Percentiles rank a stretch among this genome's conserved stretches.
phyloP scores from a whole-genome alignment of 1,139 yeast genomes.

The Citeromyces siamensis region DNA sequence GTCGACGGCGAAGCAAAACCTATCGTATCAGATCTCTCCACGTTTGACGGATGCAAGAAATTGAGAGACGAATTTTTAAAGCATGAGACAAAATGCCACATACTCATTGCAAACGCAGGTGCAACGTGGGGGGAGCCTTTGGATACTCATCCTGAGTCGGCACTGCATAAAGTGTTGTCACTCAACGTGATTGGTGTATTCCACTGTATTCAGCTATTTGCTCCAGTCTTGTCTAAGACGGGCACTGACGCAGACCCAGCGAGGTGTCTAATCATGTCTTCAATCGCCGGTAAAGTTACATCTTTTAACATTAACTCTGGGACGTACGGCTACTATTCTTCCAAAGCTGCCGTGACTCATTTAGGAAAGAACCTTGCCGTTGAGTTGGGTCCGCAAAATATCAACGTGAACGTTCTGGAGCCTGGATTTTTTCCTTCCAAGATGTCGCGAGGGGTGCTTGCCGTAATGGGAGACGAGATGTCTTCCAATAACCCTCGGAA shows the following conservation, averaged over 20 bases:
- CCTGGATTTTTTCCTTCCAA: constrained; percentile 76
- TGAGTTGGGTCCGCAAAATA: constrained; percentile 54
- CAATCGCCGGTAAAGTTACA: constrained; percentile 33
- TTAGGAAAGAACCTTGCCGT: constrained; percentile 51
- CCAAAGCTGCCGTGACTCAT: constrained; percentile 71
- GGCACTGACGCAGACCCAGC: constrained; percentile 52
- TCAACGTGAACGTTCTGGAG: constrained; percentile 58
- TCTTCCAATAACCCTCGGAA: constrained; percentile 43
- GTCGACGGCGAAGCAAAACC: constrained; percentile 33
- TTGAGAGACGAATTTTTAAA: constrained; percentile 31
- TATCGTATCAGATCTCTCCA: constrained; percentile 50
- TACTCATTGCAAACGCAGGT: constrained; percentile 70
- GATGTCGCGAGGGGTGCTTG: constrained; percentile 60
- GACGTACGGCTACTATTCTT: constrained; percentile 60
- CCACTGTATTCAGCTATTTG: constrained; percentile 49
- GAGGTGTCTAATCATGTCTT: constrained; percentile 56
- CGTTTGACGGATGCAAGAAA: constrained; percentile 33
- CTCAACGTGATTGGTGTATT: constrained; percentile 66
- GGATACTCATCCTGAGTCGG: constrained; percentile 47
- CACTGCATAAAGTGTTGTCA: constrained; percentile 51
- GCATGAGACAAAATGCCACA: constrained; percentile 37
- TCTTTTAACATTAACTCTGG: constrained; percentile 38
- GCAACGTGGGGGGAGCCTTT: constrained; percentile 71
- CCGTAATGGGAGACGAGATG: constrained; percentile 38
- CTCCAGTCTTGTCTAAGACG: constrained; percentile 41